Base-by-base conservation (phyloP, 805 yeast species). In the Nakazawaea wyomingensis region DNA sequence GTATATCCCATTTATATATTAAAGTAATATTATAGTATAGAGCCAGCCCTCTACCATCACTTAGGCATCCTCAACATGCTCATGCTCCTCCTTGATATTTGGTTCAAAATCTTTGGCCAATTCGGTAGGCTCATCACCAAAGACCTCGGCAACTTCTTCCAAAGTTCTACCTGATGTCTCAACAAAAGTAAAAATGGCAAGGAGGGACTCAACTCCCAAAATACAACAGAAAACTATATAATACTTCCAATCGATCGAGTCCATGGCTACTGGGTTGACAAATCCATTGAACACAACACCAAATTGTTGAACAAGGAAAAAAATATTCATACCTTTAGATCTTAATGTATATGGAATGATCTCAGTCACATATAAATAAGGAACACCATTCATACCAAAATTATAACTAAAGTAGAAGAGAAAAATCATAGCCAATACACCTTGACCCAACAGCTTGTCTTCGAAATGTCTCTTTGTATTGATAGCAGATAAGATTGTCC, bases 391-490 rank as follows among this genome's bases (percentile, higher is more conserved):
- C 43, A 61, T 51, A 28, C 72, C 75, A 24, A 66, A 54, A 53
- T 69, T 62, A 54, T 71, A 70, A 29, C 60, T 54, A 40, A 60
- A 55, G 55, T 64, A 64, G 64, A 59, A 69, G 31, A 72, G 50
- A 64, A 69, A 72, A 40, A 74, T 71, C 74, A 74, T 68, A n/a
- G 74, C 74, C 51, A 73, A 59, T 14, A 70, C 74, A 48, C 74
- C 78, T 43, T 60, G 61, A 40, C 70, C 74, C 26, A 66, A 54
- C 3, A 57, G 17, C 49, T 64, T 66, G 43, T 71, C 61, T 39
- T 59, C 56, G 51, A 68, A 71, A 48, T 66, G 49, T 30, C 65
- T 53, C 49, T 68, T 51, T 49, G 67, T 71, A 52, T 68, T 68
- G 29, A 65, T 50, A 2, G 79, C 78, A 17, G 80, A 72, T 26